Evolutionary conservation across 768 basidiomycete genomes (phyloP), one percentile per base, ranked within the genome.

Genomic region (Collybiopsis luxurians): DNA sequence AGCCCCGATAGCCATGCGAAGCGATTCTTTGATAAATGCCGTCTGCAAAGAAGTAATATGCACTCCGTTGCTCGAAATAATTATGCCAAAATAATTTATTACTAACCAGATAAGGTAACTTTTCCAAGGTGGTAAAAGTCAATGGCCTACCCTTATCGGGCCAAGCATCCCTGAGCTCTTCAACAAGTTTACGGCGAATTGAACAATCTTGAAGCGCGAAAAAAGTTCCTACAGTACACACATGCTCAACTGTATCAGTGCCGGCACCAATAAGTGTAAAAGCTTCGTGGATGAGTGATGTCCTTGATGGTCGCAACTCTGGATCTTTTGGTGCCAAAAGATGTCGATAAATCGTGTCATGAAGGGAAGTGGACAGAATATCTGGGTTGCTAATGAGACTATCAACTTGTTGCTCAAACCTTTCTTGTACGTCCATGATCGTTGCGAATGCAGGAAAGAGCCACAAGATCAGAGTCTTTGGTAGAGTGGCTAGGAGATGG

Each of bases 21-120:
- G 67, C 0, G 76, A 69, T 61, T 81, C 79, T 55, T 79, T 79
- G 26, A 79, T 69, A 24, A 80, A 75, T 6, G 77, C 78, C 1
- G 74, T 75, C 79, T 79, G 53, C n/a, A 17, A 17, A 7, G 17
- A 9, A 9, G 9, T n/a, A 19, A 43, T 11, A 34, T 11, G 40
- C 6, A 15, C n/a, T n/a, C n/a, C n/a, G 15, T 44, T 10, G 26
- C 9, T 44, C 21, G 10, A 9, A 7, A 7, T 21, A 10, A 19
- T 30, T 6, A 7, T 7, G 15, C 10, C 43, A 38, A 38, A n/a
- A n/a, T n/a, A n/a, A n/a, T n/a, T n/a, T n/a, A n/a, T n/a, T n/a
- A 66, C 72, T 58, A 56, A 76, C 77, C 58, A 79, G 65, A 57
- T 78, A 80, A 4, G 79, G 74, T 43, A 78, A 58, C 40, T 68